Conservation (phyloP, 2,329 filamentous ascomycete genomes). For the Dryadomyces sulphureus region DNA sequence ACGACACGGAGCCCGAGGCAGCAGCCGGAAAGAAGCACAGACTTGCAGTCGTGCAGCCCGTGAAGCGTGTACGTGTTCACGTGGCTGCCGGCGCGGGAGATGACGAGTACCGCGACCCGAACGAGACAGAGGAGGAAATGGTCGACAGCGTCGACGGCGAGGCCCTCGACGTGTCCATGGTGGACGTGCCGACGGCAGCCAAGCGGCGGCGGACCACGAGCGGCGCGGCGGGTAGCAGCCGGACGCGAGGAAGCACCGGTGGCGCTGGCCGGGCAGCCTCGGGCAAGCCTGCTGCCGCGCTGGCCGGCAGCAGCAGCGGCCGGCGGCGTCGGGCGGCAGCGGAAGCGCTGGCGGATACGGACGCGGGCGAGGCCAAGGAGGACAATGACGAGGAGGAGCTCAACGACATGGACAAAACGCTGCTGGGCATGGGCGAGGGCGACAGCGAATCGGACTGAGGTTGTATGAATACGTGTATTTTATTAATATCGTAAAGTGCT, state of each 20-base stretch:
- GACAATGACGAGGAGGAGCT: conserved; percentile 30
- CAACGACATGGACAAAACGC: conserved; percentile 22
- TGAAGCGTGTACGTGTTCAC: conserved; percentile 24
- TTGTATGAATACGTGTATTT: not conserved
- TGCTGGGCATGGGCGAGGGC: conserved; percentile 19
- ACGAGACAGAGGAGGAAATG: conserved; percentile 19
- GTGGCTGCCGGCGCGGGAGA: conserved; percentile 8
- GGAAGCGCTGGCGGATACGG: conserved; percentile 28
- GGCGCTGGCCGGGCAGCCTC: conserved; percentile 1
- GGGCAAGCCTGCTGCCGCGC: not conserved
- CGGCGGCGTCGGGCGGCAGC: conserved; percentile 11
- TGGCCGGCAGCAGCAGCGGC: not conserved
- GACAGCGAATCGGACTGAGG: conserved; percentile 19
- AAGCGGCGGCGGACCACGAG: conserved; percentile 6
- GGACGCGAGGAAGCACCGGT: conserved; percentile 4
- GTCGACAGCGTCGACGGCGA: conserved; percentile 8
- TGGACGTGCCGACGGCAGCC: not conserved
- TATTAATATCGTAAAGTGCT: not conserved
- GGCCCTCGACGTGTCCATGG: conserved; percentile 11
- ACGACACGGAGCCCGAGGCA: not conserved
- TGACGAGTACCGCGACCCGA: conserved; percentile 15
- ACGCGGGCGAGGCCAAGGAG: not conserved
- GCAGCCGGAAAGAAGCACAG: not conserved
- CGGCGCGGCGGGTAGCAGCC: conserved; percentile 8
- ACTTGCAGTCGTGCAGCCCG: conserved; percentile 27